Conservation (phyloP, 192 early-diverging fungal species). For the Polychytrium aggregatum region DNA sequence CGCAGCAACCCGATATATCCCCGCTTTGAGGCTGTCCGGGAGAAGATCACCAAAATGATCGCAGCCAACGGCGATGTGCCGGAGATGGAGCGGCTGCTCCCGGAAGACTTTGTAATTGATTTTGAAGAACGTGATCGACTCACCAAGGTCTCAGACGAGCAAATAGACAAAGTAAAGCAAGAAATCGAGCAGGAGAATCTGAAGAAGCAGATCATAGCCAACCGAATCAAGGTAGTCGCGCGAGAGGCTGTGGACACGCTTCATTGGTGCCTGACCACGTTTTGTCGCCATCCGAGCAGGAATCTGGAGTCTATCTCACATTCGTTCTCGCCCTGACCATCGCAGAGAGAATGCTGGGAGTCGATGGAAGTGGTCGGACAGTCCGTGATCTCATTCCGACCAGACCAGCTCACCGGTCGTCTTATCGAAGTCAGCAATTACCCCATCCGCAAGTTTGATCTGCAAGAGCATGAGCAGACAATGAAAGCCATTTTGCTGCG, state of each 20-base stretch:
- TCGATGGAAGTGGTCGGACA: constrained; percentile 38
- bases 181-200: constrained; percentile 34
- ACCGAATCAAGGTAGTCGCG: constrained; percentile 32
- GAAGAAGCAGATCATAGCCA: constrained; percentile 30
- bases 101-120: constrained; percentile 41
- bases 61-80: constrained; percentile 32
- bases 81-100: constrained; percentile 24
- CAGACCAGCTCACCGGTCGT: constrained; percentile 22
- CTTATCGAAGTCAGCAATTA: constrained; percentile 32
- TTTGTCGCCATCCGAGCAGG: too few relatives aligned
- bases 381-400: constrained; percentile 30
- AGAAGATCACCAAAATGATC: constrained; percentile 26
- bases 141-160: constrained; percentile 16
- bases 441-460: constrained; percentile 24
- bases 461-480: constrained; percentile 14
- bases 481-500: constrained; percentile 22
- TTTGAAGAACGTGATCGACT: constrained; percentile 37
- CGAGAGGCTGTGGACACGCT: too few relatives aligned
- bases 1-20: constrained; percentile 3
- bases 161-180: constrained; percentile 18
- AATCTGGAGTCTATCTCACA: too few relatives aligned
- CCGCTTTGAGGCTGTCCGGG: constrained; percentile 18
- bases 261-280: too few relatives aligned
- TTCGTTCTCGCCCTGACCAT: too few relatives aligned
- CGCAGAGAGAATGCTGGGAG: constrained; percentile 45